These are phyloP conservation scores for Erodium trifolium DNA, from an alignment of 441 rosid genomes.

Conservation along the genomic window DNA sequence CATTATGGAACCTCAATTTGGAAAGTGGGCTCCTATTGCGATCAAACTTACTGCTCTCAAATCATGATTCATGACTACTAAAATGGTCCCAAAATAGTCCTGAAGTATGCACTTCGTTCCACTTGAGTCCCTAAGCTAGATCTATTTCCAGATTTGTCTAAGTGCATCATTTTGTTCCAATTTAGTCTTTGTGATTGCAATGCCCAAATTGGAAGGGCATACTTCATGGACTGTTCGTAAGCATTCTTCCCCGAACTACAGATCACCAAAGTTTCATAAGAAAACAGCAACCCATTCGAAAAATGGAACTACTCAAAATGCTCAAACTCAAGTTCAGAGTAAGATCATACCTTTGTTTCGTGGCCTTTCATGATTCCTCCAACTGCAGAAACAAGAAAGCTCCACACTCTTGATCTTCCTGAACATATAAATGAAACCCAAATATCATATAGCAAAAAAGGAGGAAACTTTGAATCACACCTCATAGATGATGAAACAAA, in stretches of 20 bases:
- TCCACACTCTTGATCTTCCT: background rate
- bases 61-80: too few relatives aligned
- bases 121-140: too few relatives aligned
- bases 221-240: too few relatives aligned
- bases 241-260: background rate
- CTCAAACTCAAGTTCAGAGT: background rate
- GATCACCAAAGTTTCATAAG: background rate
- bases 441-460: background rate
- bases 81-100: too few relatives aligned
- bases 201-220: too few relatives aligned
- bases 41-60: background rate
- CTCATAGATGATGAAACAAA: too few relatives aligned
- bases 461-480: background rate
- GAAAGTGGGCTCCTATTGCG: background rate
- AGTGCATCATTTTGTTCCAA: too few relatives aligned
- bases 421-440: background rate
- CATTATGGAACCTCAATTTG: background rate
- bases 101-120: too few relatives aligned
- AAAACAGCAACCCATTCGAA: background rate
- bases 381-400: background rate
- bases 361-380: slow-evolving; percentile 37
- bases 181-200: too few relatives aligned
- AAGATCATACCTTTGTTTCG: slow-evolving; percentile 30
- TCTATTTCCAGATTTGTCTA: too few relatives aligned
- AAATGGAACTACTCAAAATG: background rate